Evolutionary conservation across 1,139 yeast species (phyloP).

Genomic region (Geotrichum restrictum): DNA sequence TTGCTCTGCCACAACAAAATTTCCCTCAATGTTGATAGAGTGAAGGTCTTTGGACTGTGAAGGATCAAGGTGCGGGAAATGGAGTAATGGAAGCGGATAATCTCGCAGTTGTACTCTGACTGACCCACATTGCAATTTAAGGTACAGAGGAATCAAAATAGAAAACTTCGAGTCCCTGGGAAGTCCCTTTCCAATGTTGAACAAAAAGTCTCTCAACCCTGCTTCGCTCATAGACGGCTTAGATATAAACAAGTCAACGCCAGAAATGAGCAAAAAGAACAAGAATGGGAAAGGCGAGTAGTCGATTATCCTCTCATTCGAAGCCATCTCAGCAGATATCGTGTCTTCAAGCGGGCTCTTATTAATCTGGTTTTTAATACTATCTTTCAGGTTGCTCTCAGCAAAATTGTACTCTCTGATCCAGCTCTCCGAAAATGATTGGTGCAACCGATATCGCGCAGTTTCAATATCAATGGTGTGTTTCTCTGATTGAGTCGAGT

Average conservation of each 20-base stretch:
- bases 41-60: conserved; percentile 37
- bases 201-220: conserved; percentile 56
- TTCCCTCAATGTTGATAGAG: conserved; percentile 44
- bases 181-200: conserved; percentile 75
- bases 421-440: conserved; percentile 70
- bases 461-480: conserved; percentile 33
- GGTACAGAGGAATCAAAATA: conserved; percentile 58
- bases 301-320: conserved; percentile 54
- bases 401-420: conserved; percentile 42
- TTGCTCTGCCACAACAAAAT: conserved; percentile 54
- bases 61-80: conserved; percentile 41
- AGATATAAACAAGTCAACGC: conserved; percentile 51
- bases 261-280: conserved; percentile 53
- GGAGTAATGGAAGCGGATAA: conserved; percentile 58
- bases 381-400: conserved; percentile 36
- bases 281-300: conserved; percentile 63
- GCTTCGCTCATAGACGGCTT: conserved; percentile 55
- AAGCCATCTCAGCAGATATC: conserved; percentile 44
- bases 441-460: conserved; percentile 36
- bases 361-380: conserved; percentile 51
- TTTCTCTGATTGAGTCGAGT: conserved; percentile 27
- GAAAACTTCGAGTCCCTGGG: conserved; percentile 70
- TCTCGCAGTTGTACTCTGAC: conserved; percentile 58
- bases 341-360: conserved; percentile 50
- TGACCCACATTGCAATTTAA: conserved; percentile 50